Evolutionary conservation across 2,329 filamentous ascomycete genomes (phyloP), one percentile per base, ranked within the genome.

Genomic region (Zasmidium citrigriseum): DNA sequence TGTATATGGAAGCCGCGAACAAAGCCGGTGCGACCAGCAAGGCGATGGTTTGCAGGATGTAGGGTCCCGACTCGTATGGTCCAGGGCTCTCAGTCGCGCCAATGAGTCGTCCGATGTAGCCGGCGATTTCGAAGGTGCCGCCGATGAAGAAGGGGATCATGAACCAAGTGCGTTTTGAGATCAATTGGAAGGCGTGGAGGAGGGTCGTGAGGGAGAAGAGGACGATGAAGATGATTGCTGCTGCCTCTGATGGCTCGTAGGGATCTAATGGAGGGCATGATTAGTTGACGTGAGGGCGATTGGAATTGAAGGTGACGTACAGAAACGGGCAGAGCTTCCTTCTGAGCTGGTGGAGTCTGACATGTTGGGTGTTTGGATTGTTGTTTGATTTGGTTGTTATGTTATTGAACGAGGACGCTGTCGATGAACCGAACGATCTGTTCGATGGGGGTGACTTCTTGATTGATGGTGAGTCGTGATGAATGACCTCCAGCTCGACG

Each of bases 131-230:
- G 66, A 83, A 82, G 14, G 77, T 55, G 21, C 79, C 78, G 16
- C 82, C 81, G n/a, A 83, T 67, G 4, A 79, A 60, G 48, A 84
- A 79, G 0, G 82, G 78, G 1, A 79, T 77, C 62, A 82, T 78
- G 66, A 80, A 83, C 78, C 78, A 83, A 1, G 77, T 77, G 38
- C 73, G 70, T 3, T 71, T 71, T 18, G 64, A 67, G 27, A 77
- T 21, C 22, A 81, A 61, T 45, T 76, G 72, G 23, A 68, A 73
- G 12, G 65, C 52, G 55, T 82, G 80, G 1, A 72, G 48, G 0
- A 66, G 20, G 0, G 77, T 71, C 1, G 64, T 52, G 4, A 67
- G 9, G 20, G 50, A 50, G 58, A 73, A 73, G n/a, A 69, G 58
- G 18, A 72, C 55, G 57, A 62, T 51, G 59, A 71, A 70, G 34